Conservation (phyloP, 371 early-diverging fungal genomes). For the Mortierella sp. region DNA sequence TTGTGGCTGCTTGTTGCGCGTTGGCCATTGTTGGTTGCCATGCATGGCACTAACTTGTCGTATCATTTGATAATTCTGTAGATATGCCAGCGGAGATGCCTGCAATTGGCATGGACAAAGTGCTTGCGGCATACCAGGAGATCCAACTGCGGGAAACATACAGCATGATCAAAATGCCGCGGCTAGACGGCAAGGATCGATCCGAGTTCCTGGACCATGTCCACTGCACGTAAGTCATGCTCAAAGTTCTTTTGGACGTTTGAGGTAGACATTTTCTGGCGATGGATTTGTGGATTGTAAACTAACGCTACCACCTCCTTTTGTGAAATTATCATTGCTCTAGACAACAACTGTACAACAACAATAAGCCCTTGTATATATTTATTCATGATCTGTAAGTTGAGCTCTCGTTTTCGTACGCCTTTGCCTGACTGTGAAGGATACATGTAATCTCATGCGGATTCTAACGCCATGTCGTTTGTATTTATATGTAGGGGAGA, state of each 20-base stretch:
- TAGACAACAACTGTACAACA: slow-evolving; percentile 32
- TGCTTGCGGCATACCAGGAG: slow-evolving; percentile 24
- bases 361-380: slow-evolving; percentile 46
- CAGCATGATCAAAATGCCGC: slow-evolving; percentile 49
- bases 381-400: slow-evolving; percentile 56
- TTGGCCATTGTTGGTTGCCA: not conserved
- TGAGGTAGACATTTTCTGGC: too few relatives aligned
- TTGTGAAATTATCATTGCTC: not conserved
- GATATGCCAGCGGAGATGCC: slow-evolving; percentile 7
- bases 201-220: slow-evolving; percentile 45
- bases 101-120: slow-evolving; percentile 19
- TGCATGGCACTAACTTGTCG: not conserved
- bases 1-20: not conserved
- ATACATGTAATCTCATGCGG: not conserved
- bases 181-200: slow-evolving; percentile 24
- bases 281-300: not conserved
- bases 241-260: not conserved
- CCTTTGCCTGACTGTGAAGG: too few relatives aligned
- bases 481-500: slow-evolving; percentile 27
- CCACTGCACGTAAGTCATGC: slow-evolving; percentile 48
- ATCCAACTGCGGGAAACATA: slow-evolving; percentile 29
- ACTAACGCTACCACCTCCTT: not conserved
- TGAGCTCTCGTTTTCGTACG: not conserved
- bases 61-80: not conserved
- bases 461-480: not conserved